phyloP scores from a whole-genome alignment of 2,329 filamentous ascomycete species.

The Apiospora pterosperma region DNA sequence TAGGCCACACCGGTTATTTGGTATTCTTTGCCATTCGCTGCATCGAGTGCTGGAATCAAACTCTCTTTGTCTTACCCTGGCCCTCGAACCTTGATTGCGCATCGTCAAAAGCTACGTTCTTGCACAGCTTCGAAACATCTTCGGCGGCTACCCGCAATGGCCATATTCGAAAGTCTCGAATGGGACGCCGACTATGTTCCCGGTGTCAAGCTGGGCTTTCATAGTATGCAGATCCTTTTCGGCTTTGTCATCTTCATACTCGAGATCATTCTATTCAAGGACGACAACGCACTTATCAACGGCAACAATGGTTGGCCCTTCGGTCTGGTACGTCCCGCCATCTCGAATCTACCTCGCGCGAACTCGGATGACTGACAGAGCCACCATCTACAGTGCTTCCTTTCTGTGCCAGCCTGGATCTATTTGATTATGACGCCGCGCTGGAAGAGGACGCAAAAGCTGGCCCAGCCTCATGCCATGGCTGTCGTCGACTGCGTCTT shows the following conservation, averaged over 20 bases:
- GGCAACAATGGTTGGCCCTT: constrained; percentile 63
- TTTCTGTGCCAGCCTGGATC: constrained; percentile 61
- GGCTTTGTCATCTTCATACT: constrained; percentile 56
- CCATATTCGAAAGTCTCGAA: constrained; percentile 27
- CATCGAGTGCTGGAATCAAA: background rate
- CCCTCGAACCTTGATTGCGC: background rate
- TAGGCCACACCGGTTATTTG: background rate
- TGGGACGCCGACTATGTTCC: constrained; percentile 53
- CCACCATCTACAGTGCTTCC: constrained; percentile 51
- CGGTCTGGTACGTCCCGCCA: constrained; percentile 48
- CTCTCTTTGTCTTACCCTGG: background rate
- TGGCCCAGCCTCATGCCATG: constrained; percentile 62
- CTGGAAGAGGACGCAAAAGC: constrained; percentile 57
- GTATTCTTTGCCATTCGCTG: background rate
- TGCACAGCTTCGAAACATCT: background rate
- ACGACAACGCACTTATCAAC: constrained; percentile 44
- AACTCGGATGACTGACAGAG: background rate
- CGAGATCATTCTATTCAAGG: constrained; percentile 56
- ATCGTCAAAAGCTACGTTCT: background rate
- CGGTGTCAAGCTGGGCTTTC: constrained; percentile 53
- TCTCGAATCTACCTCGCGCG: background rate
- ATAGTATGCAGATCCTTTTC: constrained; percentile 52
- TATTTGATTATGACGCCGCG: constrained; percentile 64
- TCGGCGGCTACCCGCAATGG: constrained; percentile 1
- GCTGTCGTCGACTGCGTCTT: constrained; percentile 55